phyloP scores from a whole-genome alignment of 139 green algal genomes.

The Yamagishiella unicocca region DNA sequence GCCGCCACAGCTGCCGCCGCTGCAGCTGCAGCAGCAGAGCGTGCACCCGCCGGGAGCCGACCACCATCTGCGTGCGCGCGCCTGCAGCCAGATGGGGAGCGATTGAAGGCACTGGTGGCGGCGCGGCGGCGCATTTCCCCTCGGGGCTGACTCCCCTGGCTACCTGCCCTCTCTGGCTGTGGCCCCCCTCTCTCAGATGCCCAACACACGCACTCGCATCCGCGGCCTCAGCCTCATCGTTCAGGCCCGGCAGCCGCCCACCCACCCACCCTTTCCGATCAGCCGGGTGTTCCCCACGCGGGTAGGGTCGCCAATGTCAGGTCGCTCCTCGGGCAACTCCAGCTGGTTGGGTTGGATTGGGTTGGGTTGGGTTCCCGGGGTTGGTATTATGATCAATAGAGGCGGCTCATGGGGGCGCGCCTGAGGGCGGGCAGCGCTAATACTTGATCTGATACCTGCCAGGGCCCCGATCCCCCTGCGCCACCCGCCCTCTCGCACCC shows the following conservation, averaged over 20 bases:
- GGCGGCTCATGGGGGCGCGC: too few relatives aligned
- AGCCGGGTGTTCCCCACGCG: constrained; percentile 3
- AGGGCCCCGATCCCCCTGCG: too few relatives aligned
- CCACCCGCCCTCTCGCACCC: not conserved
- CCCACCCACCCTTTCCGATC: constrained; percentile 19
- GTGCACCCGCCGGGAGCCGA: constrained; percentile 29
- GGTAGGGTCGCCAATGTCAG: constrained; percentile 5
- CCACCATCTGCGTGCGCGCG: constrained; percentile 17
- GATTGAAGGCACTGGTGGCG: too few relatives aligned
- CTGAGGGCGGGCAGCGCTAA: too few relatives aligned
- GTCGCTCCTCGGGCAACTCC: constrained; percentile 32
- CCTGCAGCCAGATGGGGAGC: not conserved
- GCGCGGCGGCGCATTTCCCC: too few relatives aligned
- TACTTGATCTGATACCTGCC: too few relatives aligned
- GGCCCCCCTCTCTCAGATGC: too few relatives aligned
- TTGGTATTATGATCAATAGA: too few relatives aligned
- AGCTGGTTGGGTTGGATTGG: not conserved
- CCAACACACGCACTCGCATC: too few relatives aligned
- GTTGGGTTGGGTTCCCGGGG: not conserved
- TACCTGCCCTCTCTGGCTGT: too few relatives aligned
- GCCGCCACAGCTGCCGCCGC: constrained; percentile 38
- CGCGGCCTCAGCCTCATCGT: not conserved
- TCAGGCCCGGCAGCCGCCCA: not conserved
- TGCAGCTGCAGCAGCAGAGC: constrained; percentile 44
- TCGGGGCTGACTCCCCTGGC: too few relatives aligned